A percentile compares a stretch with the other conserved stretches of the same genome.
Evolutionary conservation across 2,329 filamentous ascomycete species (phyloP).

Genomic region (Paramyrothecium sp.): DNA sequence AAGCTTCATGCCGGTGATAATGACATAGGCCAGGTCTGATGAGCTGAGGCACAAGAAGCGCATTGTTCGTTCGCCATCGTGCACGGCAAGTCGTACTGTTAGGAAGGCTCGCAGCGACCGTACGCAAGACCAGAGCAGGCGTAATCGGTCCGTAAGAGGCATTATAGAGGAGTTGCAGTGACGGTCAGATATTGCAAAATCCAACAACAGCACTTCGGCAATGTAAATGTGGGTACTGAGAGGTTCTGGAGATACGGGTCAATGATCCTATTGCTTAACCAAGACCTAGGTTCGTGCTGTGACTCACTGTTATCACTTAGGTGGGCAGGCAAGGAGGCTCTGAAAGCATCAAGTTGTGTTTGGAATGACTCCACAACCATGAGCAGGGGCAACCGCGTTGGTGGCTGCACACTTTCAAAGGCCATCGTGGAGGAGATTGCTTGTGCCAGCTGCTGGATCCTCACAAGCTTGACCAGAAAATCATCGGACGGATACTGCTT

Average conservation of each 20-base stretch:
- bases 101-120: slow-evolving; percentile 39
- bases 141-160: slow-evolving; percentile 35
- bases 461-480: slow-evolving; percentile 43
- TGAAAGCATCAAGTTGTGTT: slow-evolving; percentile 40
- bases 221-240: slow-evolving; percentile 41
- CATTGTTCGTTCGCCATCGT: slow-evolving; percentile 30
- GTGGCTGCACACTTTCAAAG: slow-evolving; percentile 23
- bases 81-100: slow-evolving; percentile 27
- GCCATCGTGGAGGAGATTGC: slow-evolving; percentile 40
- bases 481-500: slow-evolving; percentile 42
- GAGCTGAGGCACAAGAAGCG: slow-evolving; percentile 41
- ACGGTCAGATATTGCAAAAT: slow-evolving; percentile 41
- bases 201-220: slow-evolving; percentile 46
- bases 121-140: slow-evolving; percentile 45
- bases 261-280: not conserved
- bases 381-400: slow-evolving; percentile 36
- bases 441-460: slow-evolving; percentile 47
- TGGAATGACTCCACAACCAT: slow-evolving; percentile 42
- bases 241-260: slow-evolving; percentile 23
- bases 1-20: slow-evolving; percentile 46
- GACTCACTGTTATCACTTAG: slow-evolving; percentile 32
- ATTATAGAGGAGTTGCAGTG: slow-evolving; percentile 27
- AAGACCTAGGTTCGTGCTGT: too few relatives aligned
- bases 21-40: slow-evolving; percentile 46
- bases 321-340: slow-evolving; percentile 29